A percentile compares a stretch with the other conserved stretches of the same genome.
These are phyloP conservation scores for Candolleomyces eurysporus DNA, from an alignment of 768 basidiomycete genomes.

Conservation along the genomic window DNA sequence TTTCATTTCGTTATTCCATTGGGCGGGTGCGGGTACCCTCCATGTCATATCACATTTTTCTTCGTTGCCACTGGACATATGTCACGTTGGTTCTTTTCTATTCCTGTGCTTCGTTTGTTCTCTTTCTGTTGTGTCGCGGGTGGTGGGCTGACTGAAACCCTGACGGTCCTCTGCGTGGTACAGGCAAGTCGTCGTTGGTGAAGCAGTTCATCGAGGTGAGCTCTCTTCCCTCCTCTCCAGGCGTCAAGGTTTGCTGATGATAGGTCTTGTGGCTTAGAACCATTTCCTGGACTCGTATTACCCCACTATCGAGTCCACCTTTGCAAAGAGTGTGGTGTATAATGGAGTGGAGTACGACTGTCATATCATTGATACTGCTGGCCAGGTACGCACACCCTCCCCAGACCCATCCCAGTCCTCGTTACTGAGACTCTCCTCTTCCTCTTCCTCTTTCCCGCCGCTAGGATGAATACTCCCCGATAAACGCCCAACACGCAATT, in stretches of 20 bases:
- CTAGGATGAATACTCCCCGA: constrained; percentile 93
- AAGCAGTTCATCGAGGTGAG: constrained; percentile 85
- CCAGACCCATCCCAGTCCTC: constrained; percentile 1
- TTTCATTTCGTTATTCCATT: too few relatives aligned
- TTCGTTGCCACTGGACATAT: not conserved
- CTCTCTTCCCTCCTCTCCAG: not conserved
- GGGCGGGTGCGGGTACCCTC: not conserved
- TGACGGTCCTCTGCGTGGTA: too few relatives aligned
- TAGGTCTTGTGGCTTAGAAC: constrained; percentile 35
- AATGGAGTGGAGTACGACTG: constrained; percentile 92
- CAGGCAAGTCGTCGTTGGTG: constrained; percentile 95
- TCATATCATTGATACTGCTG: constrained; percentile 97
- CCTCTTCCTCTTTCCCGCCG: not conserved
- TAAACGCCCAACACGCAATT: constrained; percentile 91
- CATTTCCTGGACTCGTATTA: constrained; percentile 92
- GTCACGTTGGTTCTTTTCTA: not conserved
- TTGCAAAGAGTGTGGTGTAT: constrained; percentile 80
- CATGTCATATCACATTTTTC: not conserved
- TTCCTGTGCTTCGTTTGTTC: too few relatives aligned
- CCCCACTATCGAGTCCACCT: constrained; percentile 91
- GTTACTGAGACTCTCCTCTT: constrained; percentile 1
- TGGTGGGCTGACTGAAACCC: too few relatives aligned
- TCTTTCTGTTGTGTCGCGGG: too few relatives aligned
- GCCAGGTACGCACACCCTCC: constrained; percentile 63
- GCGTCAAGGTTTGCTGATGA: not conserved